Evolutionary conservation across 2,329 filamentous ascomycete species (phyloP), one percentile per base, ranked within the genome.

Genomic region (Cadophora luteo-olivacea): DNA sequence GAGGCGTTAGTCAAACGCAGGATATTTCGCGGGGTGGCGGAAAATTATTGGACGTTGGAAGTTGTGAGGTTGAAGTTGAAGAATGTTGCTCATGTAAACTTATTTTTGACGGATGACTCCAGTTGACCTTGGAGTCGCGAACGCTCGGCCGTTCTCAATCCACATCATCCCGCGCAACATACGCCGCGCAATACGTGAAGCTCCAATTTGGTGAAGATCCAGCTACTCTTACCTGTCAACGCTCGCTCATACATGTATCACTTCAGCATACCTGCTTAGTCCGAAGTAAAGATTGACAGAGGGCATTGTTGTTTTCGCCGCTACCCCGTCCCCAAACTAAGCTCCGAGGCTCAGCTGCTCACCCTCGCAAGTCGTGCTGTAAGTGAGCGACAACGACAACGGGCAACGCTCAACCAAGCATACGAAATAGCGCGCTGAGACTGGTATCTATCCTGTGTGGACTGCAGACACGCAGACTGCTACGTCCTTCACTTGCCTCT

Each of bases 291-390:
- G 38, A 41, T 48, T 48, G 29, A 11, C 9, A n/a, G 24, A 48
- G 36, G 36, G 14, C 29, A 41, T 63, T 33, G 19, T 49, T 19
- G 8, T 41, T 29, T 22, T 57, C 52, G n/a, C 29, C 62, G 41
- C 19, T 32, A 29, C 48, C 63, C 63, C 14, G 25, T 48, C 25
- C 32, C n/a, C 38, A 55, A 29, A 51, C 25, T 45, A 68, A 64
- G 61, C 61, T 61, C 54, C 63, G 41, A 55, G 52, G 60, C 24
- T 48, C 32, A 61, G 33, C 65, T 65, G 65, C 68, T 67, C 61
- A 65, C 65, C 57, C 45, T 41, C 9, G 14, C 52, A 55, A 19
- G 25, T 62, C 65, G 68, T 45, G 41, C 41, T 16, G 41, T 57
- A 32, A 63, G 57, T 12, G 29, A 54, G 60, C 52, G 68, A 57